Evolutionary conservation across 2,329 filamentous ascomycete species (phyloP), one percentile per base, ranked within the genome.

Genomic region (Hymenoscyphus occultus): DNA sequence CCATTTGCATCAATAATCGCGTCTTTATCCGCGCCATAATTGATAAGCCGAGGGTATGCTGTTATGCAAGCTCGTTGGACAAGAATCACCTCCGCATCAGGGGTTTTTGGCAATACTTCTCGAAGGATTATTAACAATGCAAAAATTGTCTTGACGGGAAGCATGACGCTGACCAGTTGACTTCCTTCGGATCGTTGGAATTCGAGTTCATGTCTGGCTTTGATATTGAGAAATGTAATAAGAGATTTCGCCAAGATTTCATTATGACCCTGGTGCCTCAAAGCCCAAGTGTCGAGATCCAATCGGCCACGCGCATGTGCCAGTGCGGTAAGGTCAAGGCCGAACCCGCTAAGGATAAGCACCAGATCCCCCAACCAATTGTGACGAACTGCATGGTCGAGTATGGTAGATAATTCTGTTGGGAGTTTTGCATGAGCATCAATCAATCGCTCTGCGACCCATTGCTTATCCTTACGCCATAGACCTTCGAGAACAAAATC

Each of bases 21-120:
- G 76, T 99, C 93, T 68, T 90, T 93, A 3, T 91, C 93, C 77
- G 96, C 92, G 1, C 93, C 93, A 71, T 97, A 98, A 74, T 99
- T 99, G 81, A 99, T 97, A 39, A 99, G 81, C 56, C 95, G 86
- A 7, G 95, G 96, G 72, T 98, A 99, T 0, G 91, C 90, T 64
- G 93, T 93, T 68, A 99, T 93, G 76, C 93, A 97, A 62, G 89
- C 86, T 39, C 94, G 86, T 78, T 97, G 93, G 35, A 97, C 86
- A 14, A 87, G 80, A 60, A 95, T 92, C 31, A 97, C 82, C 62
- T 94, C 89, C 60, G 90, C 77, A 64, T 86, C 75, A 69, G 84
- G 80, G 64, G 82, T 78, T 77, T 85, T 81, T 66, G 86, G 85
- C 58, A 88, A 72, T 57, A 85, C 89, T 66, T 91, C 89, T 67